Conservation (phyloP, 176 grass and related monocot genomes). For the Chrysopogon serrulatus region DNA sequence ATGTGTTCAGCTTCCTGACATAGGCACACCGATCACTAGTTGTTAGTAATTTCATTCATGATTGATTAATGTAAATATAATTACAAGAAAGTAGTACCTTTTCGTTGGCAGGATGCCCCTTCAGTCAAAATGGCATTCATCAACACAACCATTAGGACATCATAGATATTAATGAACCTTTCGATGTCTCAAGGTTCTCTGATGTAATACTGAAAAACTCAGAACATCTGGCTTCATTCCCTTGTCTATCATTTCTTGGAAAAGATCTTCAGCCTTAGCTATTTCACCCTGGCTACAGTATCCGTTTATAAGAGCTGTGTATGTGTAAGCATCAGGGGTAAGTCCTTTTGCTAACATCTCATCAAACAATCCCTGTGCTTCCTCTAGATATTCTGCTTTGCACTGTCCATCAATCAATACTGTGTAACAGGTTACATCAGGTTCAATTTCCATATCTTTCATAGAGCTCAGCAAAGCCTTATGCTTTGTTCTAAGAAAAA, state of each 20-base stretch:
- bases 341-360: slow-evolving; percentile 65
- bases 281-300: slow-evolving; percentile 69
- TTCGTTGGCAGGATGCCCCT: neutral
- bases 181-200: neutral
- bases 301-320: slow-evolving; percentile 67
- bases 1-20: neutral
- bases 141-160: slow-evolving; percentile 1
- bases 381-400: slow-evolving; percentile 56
- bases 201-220: slow-evolving; percentile 47
- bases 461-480: slow-evolving; percentile 30
- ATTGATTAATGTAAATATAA: neutral
- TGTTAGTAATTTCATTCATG: slow-evolving; percentile 2
- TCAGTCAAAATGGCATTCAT: neutral
- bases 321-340: slow-evolving; percentile 50
- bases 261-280: slow-evolving; percentile 49
- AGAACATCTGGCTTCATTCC: slow-evolving; percentile 41
- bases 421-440: slow-evolving; percentile 74
- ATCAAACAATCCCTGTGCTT: slow-evolving; percentile 60
- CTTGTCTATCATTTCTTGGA: slow-evolving; percentile 64
- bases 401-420: slow-evolving; percentile 75
- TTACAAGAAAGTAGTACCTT: neutral
- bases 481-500: slow-evolving; percentile 38
- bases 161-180: neutral
- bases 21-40: neutral
- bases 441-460: slow-evolving; percentile 42